Percentiles rank a stretch among this genome's conserved stretches.
Conservation (phyloP, 2,329 filamentous ascomycete species). For the Hymenoscyphus fraxineus region DNA sequence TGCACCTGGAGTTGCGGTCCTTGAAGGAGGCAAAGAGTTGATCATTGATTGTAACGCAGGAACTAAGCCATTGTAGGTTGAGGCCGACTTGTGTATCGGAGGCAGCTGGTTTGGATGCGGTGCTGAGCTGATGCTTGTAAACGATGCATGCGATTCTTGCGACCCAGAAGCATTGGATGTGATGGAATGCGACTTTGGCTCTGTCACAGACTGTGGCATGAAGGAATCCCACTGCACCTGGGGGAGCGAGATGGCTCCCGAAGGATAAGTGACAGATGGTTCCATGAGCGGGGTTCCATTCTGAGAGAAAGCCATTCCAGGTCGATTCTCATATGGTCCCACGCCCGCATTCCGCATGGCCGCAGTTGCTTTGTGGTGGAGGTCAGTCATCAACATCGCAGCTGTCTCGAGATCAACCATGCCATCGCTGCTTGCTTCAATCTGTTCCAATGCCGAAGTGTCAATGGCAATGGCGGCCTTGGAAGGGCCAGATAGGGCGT, state of each 20-base stretch:
- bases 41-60: slow-evolving; percentile 69
- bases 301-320: slow-evolving; percentile 68
- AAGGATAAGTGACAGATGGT: slow-evolving; percentile 69
- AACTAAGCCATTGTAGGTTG: slow-evolving; percentile 55
- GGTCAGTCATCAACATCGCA: slow-evolving; percentile 96
- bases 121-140: slow-evolving; percentile 53
- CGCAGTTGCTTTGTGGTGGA: slow-evolving; percentile 91
- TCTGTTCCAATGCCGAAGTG: slow-evolving; percentile 82
- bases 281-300: slow-evolving; percentile 71
- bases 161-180: slow-evolving; percentile 63
- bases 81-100: slow-evolving; percentile 59
- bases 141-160: slow-evolving; percentile 65
- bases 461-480: slow-evolving; percentile 81
- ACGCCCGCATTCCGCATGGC: slow-evolving; percentile 57
- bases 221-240: slow-evolving; percentile 92
- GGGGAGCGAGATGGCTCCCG: slow-evolving; percentile 74
- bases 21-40: slow-evolving; percentile 65
- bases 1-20: slow-evolving; percentile 66
- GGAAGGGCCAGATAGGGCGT: slow-evolving; percentile 59
- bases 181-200: slow-evolving; percentile 73
- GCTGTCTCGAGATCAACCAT: slow-evolving; percentile 96
- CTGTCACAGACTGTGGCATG: slow-evolving; percentile 64
- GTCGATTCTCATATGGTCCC: slow-evolving; percentile 50
- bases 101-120: slow-evolving; percentile 61
- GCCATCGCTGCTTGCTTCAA: slow-evolving; percentile 84